Base-by-base conservation (phyloP, 306 rosid species). In the Glycine soja region DNA sequence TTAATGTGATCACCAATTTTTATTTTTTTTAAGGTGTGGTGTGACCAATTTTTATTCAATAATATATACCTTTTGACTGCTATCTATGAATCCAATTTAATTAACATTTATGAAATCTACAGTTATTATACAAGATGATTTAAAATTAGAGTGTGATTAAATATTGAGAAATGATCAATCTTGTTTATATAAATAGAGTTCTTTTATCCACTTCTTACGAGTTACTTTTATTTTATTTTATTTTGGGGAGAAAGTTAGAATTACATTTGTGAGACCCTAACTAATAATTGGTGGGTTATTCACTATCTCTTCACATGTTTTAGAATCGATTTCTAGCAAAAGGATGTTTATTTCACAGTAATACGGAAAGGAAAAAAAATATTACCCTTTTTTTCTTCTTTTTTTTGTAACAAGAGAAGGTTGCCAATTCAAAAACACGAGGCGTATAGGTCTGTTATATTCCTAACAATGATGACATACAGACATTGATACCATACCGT, bases 231-330 rank as follows among this genome's bases (percentile, higher is more conserved):
- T 24, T 24, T 24, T 24, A 5, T 70, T 69, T 46, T 43, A 10
- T 70, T 69, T 50, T 30, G 7, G 50, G 2, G 34, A 36, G 9
- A 57, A 71, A 50, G 34, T 16, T 57, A 12, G 4, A 45, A 45
- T 43, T 74, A 56, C 30, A 24, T 57, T 51, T 50, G 16, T 32
- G 18, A n/a, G 80, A n/a, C 19, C 15, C 80, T 15, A 63, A 10
- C 34, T 14, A 47, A 76, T 76, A 16, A 24, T 24, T 63, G 18
- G 11, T 61, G 66, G 10, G n/a, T 62, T 47, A 6, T 54, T 61
- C 70, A 59, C 70, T 13, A 3, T 76, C 32, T 19, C 70, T 75
- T 64, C 62, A 34, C 80, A 46, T 76, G 70, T 14, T 61, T 36
- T 32, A 10, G 24, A 50, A 8, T 5, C 80, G 48, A 58, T 66